Evolutionary conservation across 352 stramenopile species (phyloP), one percentile per base, ranked within the genome.

Genomic region (Globisporangium uncinulatum): DNA sequence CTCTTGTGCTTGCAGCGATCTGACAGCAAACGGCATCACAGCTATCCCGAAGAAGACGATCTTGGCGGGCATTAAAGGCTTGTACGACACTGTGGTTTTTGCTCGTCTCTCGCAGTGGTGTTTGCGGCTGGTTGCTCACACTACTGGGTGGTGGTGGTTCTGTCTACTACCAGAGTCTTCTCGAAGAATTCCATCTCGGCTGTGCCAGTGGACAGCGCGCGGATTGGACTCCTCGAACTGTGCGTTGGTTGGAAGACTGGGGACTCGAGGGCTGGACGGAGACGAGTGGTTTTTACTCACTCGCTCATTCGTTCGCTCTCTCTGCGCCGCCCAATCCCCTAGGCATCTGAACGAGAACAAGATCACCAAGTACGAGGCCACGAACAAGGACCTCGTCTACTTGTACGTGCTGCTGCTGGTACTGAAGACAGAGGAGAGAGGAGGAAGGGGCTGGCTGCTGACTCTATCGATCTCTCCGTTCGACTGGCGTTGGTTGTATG

Each of bases 271-370:
- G 24, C 24, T 29, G 24, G 6, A 3, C 15, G 15, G 9, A 20
- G 13, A 4, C 8, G 24, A 43, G 5, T 10, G 34, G 24, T 29
- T 29, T 53, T 14, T 10, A 39, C 47, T 53, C 14, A 53, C 17
- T 53, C 21, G 14, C 3, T 32, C 6, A 14, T 7, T 32, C 46
- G 17, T 13, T 43, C 15, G 3, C 2, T 29, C 34, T 39, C n/a
- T n/a, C n/a, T n/a, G n/a, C n/a, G n/a, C n/a, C n/a, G n/a, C n/a
- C n/a, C n/a, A n/a, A n/a, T n/a, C 4, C 15, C 14, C 8, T 15
- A 54, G 49, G 34, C 20, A 31, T 4, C n/a, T 54, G 49, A 43
- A 54, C 49, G 49, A 54, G n/a, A 54, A 54, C 34, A 43, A 54
- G 49, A 45, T 54, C 34, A 45, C 32, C 17, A 45, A 43, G 34